Base-by-base conservation (phyloP, 768 basidiomycete genomes). In the Lactifluus volemus region DNA sequence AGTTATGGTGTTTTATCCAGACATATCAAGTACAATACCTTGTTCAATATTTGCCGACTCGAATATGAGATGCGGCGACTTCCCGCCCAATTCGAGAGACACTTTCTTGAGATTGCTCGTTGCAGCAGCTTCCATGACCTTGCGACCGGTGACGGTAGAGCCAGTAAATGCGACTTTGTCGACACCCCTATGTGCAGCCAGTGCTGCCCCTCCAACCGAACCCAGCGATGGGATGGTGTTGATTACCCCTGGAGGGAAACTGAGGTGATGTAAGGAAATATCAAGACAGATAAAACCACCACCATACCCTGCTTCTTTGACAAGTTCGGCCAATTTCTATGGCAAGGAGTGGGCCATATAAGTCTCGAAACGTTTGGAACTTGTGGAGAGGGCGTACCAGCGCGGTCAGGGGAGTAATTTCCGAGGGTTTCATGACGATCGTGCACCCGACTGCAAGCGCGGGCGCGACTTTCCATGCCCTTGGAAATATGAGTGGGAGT, bases 151-250 rank as follows among this genome's bases (percentile, higher is more conserved):
- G 58, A 82, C 69, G 14, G 93, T 95, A 39, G 89, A 92, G 49
- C 96, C 96, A 9, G 96, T 98, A 73, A 98, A 97, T 2, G 95
- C 94, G 63, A 98, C 81, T 74, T 97, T 96, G 76, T 97, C 92
- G 50, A 98, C 87, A 65, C 88, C 89, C 58, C 72, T 79, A 73
- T 98, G 96, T 11, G 81, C 73, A 5, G 94, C 76, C 61, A 98
- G 79, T 3, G 92, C 91, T 8, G 89, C 88, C 32, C 95, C 95
- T 55, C 92, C 92, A 42, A 90, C 80, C 51, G 79, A 65, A 32
- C 95, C 95, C 44, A 87, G 75, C 25, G 93, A 94, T 4, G 90
- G 87, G 4, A 97, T 78, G 29, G 88, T 89, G 73, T 97, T 96
- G 63, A 98, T 70, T 12, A 96, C 93, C 47, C 96, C 96, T 3